These are phyloP conservation scores for Pecoramyces ruminantium DNA, from an alignment of 192 early-diverging fungal species.

Conservation along the genomic window DNA sequence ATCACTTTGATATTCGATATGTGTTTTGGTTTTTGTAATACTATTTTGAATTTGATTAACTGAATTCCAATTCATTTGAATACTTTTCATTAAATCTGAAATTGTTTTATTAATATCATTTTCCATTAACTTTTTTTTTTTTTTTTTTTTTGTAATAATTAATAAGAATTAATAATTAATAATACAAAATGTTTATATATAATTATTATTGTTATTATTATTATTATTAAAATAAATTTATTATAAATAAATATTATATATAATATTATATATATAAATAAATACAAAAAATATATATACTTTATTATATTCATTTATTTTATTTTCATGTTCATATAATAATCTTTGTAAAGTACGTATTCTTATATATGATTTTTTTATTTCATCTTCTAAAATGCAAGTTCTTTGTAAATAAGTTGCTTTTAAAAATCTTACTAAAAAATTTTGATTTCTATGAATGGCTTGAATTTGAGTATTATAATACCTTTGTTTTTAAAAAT, in stretches of 20 bases:
- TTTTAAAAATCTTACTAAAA: slow-evolving; percentile 23
- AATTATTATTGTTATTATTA: no score
- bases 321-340: background rate
- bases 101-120: background rate
- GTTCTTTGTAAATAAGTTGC: background rate
- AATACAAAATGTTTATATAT: no score
- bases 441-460: slow-evolving; percentile 34
- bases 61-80: background rate
- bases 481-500: slow-evolving; percentile 15
- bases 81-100: background rate
- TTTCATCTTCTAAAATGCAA: background rate
- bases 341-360: background rate
- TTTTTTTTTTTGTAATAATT: no score
- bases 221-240: no score
- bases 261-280: no score
- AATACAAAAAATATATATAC: background rate
- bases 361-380: background rate
- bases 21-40: background rate
- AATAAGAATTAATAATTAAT: no score
- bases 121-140: no score
- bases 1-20: background rate
- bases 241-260: no score
- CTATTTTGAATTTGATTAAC: background rate
- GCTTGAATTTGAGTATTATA: slow-evolving; percentile 45
- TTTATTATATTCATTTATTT: background rate